A percentile compares a stretch with the other conserved stretches of the same genome.
phyloP scores from a whole-genome alignment of 208 protist species.

The Leptomonas seymouri region DNA sequence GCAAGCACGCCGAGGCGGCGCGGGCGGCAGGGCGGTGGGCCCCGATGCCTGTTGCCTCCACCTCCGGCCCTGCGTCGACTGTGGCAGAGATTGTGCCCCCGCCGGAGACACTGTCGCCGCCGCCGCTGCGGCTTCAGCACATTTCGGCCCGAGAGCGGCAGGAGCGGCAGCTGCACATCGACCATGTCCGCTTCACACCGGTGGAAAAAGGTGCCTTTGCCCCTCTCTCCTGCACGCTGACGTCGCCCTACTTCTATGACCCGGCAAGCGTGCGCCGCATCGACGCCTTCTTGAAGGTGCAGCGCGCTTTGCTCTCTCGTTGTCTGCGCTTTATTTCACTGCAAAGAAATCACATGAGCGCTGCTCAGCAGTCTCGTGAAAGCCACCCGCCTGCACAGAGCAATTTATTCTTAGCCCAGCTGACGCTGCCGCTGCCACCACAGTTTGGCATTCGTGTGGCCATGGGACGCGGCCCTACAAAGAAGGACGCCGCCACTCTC shows the following conservation, averaged over 20 bases:
- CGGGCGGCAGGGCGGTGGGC: conserved; percentile 66
- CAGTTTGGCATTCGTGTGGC: conserved; percentile 76
- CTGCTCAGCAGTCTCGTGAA: not conserved
- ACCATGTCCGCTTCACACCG: conserved; percentile 47
- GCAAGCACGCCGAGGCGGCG: conserved; percentile 75
- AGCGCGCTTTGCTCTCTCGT: conserved; percentile 37
- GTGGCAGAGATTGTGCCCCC: conserved; percentile 22
- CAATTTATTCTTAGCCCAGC: conserved; percentile 60
- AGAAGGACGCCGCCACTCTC: conserved; percentile 63
- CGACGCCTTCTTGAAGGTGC: conserved; percentile 54
- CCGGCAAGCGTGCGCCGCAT: conserved; percentile 48
- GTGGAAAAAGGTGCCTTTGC: conserved; percentile 50
- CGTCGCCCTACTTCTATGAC: conserved; percentile 75
- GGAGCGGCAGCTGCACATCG: conserved; percentile 53
- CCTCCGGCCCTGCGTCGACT: conserved; percentile 19
- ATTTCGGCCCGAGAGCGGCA: conserved; percentile 23
- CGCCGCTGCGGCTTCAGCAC: conserved; percentile 31
- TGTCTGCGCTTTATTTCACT: conserved; percentile 32
- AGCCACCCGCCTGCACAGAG: not conserved
- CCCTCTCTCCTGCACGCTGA: conserved; percentile 59
- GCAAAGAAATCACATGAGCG: not conserved
- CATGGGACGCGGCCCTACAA: conserved; percentile 63
- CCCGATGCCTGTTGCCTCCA: conserved; percentile 25
- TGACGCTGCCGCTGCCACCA: conserved; percentile 66
- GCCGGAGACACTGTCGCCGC: conserved; percentile 45